Evolutionary conservation across 2,329 filamentous ascomycete genomes (phyloP).

Genomic region (Colletotrichum viniferum): DNA sequence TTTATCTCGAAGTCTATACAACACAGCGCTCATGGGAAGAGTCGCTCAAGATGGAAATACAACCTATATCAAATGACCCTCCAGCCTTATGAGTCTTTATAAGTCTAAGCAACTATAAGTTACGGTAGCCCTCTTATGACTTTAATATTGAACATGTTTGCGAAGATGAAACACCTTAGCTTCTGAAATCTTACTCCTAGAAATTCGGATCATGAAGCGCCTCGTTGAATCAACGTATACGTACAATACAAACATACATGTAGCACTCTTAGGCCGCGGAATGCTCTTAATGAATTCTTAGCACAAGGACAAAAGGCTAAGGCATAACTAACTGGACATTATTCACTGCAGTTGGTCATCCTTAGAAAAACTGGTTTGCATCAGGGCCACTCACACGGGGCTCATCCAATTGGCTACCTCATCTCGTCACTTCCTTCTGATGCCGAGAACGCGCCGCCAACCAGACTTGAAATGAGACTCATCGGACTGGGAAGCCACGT

Average conservation of each 20-base stretch:
- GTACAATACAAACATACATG: too few relatives aligned
- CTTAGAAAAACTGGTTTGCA: neutral
- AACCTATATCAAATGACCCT: accelerated
- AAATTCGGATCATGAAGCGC: accelerated
- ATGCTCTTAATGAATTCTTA: too few relatives aligned
- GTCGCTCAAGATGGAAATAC: accelerated
- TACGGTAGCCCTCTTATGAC: accelerated
- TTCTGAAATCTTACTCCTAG: neutral
- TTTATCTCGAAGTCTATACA: accelerated
- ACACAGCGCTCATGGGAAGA: accelerated
- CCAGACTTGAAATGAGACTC: neutral
- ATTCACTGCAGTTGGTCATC: neutral
- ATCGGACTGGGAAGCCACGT: neutral
- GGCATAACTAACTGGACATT: too few relatives aligned
- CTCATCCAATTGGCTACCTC: neutral
- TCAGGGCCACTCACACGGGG: accelerated
- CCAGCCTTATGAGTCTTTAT: neutral
- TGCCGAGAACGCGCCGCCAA: neutral
- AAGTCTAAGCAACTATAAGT: accelerated
- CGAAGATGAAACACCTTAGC: accelerated
- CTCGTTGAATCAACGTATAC: accelerated
- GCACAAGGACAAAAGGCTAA: too few relatives aligned
- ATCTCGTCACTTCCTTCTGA: neutral
- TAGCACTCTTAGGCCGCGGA: too few relatives aligned
- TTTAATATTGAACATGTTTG: accelerated